A percentile compares a stretch with the other conserved stretches of the same genome.
These are phyloP conservation scores for Pezicula carpinea DNA, from an alignment of 2,329 filamentous ascomycete genomes.

Conservation along the genomic window DNA sequence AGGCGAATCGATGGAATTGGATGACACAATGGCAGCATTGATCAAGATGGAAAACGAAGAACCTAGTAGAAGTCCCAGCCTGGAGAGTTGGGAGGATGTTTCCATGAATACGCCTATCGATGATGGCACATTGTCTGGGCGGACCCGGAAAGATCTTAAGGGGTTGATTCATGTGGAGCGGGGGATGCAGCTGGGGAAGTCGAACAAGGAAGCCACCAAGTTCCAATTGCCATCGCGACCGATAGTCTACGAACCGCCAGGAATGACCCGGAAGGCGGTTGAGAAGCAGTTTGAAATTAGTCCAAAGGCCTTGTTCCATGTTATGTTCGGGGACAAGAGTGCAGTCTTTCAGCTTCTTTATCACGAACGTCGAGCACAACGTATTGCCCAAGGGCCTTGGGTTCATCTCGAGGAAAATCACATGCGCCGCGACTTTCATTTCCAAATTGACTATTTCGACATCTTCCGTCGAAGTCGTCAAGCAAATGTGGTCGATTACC, in stretches of 20 bases:
- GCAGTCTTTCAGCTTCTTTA: slow-evolving; percentile 91
- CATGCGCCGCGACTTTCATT: slow-evolving; percentile 75
- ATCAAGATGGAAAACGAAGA: slow-evolving; percentile 67
- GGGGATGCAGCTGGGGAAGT: slow-evolving; percentile 43
- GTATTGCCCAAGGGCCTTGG: slow-evolving; percentile 87
- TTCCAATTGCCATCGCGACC: slow-evolving; percentile 79
- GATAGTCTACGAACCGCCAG: slow-evolving; percentile 78
- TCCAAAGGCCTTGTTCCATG: slow-evolving; percentile 91
- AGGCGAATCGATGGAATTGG: slow-evolving; percentile 62
- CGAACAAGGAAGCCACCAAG: slow-evolving; percentile 41
- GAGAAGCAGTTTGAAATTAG: slow-evolving; percentile 86
- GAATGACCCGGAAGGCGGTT: slow-evolving; percentile 69
- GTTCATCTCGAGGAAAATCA: slow-evolving; percentile 61
- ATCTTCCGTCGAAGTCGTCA: slow-evolving; percentile 58
- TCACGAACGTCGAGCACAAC: slow-evolving; percentile 72
- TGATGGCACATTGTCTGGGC: slow-evolving; percentile 42
- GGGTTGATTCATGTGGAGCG: slow-evolving; percentile 58
- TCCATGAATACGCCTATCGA: slow-evolving; percentile 56
- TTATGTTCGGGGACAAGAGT: slow-evolving; percentile 94
- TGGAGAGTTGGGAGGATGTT: slow-evolving; percentile 89
- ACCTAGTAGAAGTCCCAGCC: slow-evolving; percentile 61
- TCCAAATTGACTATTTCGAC: slow-evolving; percentile 65
- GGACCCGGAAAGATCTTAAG: slow-evolving; percentile 40
- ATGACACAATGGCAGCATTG: slow-evolving; percentile 67
- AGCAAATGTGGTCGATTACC: slow-evolving; percentile 70